phyloP scores from a whole-genome alignment of 352 stramenopile species.

The Pythium vanterpoolii region DNA sequence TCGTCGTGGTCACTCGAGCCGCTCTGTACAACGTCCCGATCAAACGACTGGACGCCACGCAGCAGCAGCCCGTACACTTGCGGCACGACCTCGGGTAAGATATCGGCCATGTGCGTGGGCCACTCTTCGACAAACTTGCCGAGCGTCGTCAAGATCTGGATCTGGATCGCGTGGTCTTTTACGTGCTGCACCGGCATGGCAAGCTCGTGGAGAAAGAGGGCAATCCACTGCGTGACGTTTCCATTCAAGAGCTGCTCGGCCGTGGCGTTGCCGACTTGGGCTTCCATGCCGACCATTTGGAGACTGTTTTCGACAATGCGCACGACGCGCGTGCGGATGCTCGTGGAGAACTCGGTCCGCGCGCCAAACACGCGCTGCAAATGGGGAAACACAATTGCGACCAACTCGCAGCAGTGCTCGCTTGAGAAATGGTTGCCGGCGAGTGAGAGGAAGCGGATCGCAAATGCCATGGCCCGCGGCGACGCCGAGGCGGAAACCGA shows the following conservation, averaged over 20 bases:
- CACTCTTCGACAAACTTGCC: slow-evolving; percentile 81
- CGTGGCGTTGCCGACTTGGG: slow-evolving; percentile 61
- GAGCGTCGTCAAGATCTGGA: slow-evolving; percentile 71
- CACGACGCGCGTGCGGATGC: slow-evolving; percentile 54
- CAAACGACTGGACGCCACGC: slow-evolving; percentile 40
- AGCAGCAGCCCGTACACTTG: slow-evolving; percentile 60
- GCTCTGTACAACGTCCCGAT: slow-evolving; percentile 49
- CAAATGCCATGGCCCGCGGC: slow-evolving; percentile 50
- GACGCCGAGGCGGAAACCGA: slow-evolving; percentile 26
- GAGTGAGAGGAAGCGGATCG: slow-evolving; percentile 72
- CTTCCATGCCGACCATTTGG: slow-evolving; percentile 81
- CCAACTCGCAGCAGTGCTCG: slow-evolving; percentile 76
- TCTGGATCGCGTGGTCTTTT: slow-evolving; percentile 70
- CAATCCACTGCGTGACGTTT: slow-evolving; percentile 71
- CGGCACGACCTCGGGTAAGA: slow-evolving; percentile 72
- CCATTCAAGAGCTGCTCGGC: slow-evolving; percentile 58
- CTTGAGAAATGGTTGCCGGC: slow-evolving; percentile 71
- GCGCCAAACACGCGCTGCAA: slow-evolving; percentile 59
- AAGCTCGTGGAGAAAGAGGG: slow-evolving; percentile 59
- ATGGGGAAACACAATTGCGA: slow-evolving; percentile 71
- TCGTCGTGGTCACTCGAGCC: slow-evolving; percentile 51
- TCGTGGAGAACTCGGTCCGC: slow-evolving; percentile 38
- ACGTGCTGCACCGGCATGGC: slow-evolving; percentile 33
- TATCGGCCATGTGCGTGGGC: slow-evolving; percentile 73
- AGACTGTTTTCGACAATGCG: slow-evolving; percentile 77